A percentile compares a stretch with the other conserved stretches of the same genome.
phyloP scores from a whole-genome alignment of 192 early-diverging fungal genomes.

The Mortierella hygrophila region DNA sequence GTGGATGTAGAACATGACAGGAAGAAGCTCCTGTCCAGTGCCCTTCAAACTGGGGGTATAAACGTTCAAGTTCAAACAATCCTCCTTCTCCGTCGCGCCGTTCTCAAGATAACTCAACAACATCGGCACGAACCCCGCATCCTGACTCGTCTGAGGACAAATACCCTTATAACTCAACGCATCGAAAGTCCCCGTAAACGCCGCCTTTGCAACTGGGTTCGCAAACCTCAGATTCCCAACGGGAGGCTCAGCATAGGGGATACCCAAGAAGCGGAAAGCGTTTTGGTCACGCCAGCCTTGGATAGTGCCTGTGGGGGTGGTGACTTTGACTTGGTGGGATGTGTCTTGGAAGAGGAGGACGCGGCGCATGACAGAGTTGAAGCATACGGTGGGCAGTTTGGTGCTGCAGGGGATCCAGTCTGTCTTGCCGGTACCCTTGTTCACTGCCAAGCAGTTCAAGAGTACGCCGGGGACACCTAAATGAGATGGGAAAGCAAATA shows the following conservation, averaged over 20 bases:
- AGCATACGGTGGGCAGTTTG: slow-evolving; percentile 30
- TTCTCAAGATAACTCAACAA: slow-evolving; percentile 25
- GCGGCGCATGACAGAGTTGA: slow-evolving; percentile 37
- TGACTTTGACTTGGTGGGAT: slow-evolving; percentile 44
- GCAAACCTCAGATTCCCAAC: slow-evolving; percentile 42
- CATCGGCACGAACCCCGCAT: slow-evolving; percentile 19
- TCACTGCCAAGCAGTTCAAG: slow-evolving; percentile 30
- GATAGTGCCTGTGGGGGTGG: slow-evolving; percentile 25
- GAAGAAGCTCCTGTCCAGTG: not conserved
- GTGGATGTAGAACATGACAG: slow-evolving; percentile 49
- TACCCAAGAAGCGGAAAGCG: slow-evolving; percentile 49
- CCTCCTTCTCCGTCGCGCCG: slow-evolving; percentile 33
- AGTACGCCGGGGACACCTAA: slow-evolving; percentile 30
- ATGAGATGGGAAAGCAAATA: not conserved
- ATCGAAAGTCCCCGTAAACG: slow-evolving; percentile 16
- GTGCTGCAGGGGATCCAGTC: slow-evolving; percentile 35
- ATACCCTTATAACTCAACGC: slow-evolving; percentile 18
- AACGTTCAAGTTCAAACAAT: slow-evolving; percentile 53
- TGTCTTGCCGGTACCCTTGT: slow-evolving; percentile 28
- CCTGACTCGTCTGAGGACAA: slow-evolving; percentile 27
- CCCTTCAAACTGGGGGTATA: slow-evolving; percentile 50
- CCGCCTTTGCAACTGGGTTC: slow-evolving; percentile 29
- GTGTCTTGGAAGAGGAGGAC: slow-evolving; percentile 41
- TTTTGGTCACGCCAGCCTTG: slow-evolving; percentile 53
- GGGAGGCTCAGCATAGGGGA: slow-evolving; percentile 50